phyloP scores from a whole-genome alignment of 371 early-diverging fungal genomes.

The Zychaea mexicana region DNA sequence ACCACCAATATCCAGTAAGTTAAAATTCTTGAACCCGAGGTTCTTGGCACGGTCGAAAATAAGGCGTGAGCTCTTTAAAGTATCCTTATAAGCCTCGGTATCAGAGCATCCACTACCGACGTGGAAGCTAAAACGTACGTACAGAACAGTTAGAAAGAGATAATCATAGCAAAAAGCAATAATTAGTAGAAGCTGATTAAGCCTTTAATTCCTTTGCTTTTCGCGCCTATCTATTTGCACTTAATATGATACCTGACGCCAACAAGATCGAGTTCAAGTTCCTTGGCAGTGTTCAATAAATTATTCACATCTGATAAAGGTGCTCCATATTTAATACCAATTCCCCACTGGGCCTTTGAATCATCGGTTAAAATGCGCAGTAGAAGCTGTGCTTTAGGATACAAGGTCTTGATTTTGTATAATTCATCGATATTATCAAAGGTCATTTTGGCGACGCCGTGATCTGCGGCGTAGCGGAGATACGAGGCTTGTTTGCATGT shows the following conservation, averaged over 20 bases:
- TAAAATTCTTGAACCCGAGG: slow-evolving; percentile 80
- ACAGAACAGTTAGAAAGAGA: background rate
- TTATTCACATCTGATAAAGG: slow-evolving; percentile 63
- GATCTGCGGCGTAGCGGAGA: slow-evolving; percentile 79
- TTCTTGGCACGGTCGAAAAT: slow-evolving; percentile 86
- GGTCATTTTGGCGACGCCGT: slow-evolving; percentile 89
- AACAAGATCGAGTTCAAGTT: slow-evolving; percentile 81
- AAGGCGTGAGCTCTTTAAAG: slow-evolving; percentile 78
- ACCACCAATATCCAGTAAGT: slow-evolving; percentile 93
- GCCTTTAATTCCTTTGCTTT: background rate
- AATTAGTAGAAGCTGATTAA: background rate
- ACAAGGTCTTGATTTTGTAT: slow-evolving; percentile 81
- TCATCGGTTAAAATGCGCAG: slow-evolving; percentile 96
- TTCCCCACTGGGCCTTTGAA: slow-evolving; percentile 85
- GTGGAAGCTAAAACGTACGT: slow-evolving; percentile 66
- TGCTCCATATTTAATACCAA: slow-evolving; percentile 98
- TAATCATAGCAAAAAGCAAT: background rate
- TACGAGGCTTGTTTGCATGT: slow-evolving; percentile 96
- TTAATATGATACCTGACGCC: slow-evolving; percentile 67
- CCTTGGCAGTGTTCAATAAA: slow-evolving; percentile 75
- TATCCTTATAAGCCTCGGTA: slow-evolving; percentile 86
- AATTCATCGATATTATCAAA: slow-evolving; percentile 98
- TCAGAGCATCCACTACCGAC: slow-evolving; percentile 95
- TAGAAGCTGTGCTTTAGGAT: slow-evolving; percentile 85
- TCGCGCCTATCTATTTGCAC: background rate